Conservation (phyloP, 352 stramenopile species). For the Saprolegnia diclina region DNA sequence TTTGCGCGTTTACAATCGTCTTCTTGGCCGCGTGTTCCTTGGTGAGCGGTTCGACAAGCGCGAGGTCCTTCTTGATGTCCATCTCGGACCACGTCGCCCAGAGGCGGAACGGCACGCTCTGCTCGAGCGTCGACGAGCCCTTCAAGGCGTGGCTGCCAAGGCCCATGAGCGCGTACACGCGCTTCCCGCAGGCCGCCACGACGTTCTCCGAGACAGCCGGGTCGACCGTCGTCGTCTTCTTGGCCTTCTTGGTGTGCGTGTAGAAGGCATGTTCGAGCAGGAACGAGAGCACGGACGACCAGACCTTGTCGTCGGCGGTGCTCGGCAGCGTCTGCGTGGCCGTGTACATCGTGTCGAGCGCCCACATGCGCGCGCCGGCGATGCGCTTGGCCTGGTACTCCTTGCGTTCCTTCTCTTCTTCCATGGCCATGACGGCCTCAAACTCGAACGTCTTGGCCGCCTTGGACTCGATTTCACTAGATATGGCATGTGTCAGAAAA, state of each 20-base stretch:
- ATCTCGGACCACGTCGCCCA: conserved; percentile 40
- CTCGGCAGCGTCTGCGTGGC: conserved; percentile 38
- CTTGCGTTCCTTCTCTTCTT: conserved; percentile 73
- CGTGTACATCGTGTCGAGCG: conserved; percentile 53
- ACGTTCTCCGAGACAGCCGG: conserved; percentile 50
- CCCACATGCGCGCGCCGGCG: conserved; percentile 66
- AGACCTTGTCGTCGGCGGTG: conserved; percentile 32
- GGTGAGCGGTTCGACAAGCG: conserved; percentile 40
- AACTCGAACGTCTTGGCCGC: conserved; percentile 37
- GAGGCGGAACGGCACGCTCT: conserved; percentile 47
- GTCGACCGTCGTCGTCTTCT: conserved; percentile 50
- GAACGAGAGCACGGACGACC: conserved; percentile 51
- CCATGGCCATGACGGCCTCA: conserved; percentile 60
- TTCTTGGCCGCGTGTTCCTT: conserved; percentile 36
- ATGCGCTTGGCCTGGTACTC: conserved; percentile 45
- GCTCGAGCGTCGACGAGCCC: conserved; percentile 28
- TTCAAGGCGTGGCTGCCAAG: conserved; percentile 38
- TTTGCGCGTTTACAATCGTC: conserved; percentile 30
- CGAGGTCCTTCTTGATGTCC: conserved; percentile 25
- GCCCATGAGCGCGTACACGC: conserved; percentile 58
- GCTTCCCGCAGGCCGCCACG: conserved; percentile 45
- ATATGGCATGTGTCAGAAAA: no score
- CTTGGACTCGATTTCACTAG: no score
- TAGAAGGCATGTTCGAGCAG: conserved; percentile 72
- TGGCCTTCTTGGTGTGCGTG: conserved; percentile 31